Evolutionary conservation across 2,329 filamentous ascomycete genomes (phyloP).

Genomic region (Phialophora verrucosa): DNA sequence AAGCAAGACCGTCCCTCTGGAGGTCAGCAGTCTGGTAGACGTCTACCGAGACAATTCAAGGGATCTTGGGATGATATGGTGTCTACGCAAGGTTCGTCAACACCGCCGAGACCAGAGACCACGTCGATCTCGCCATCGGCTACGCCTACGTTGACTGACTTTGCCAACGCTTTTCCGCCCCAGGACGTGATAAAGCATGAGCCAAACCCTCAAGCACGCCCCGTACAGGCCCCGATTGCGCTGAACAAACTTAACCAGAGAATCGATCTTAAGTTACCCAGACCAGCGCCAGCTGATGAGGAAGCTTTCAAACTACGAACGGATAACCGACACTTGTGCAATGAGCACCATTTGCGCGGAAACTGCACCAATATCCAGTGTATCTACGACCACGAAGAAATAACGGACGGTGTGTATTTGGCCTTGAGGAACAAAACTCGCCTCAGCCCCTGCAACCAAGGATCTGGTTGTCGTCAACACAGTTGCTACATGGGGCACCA

Average conservation of each 20-base stretch:
- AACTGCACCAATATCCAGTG: constrained; percentile 43
- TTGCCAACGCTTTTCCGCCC: constrained; percentile 14
- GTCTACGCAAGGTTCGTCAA: constrained; percentile 18
- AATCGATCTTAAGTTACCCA: constrained; percentile 34
- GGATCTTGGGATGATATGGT: constrained; percentile 34
- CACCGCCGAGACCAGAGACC: constrained; percentile 16
- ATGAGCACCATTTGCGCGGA: constrained; percentile 33
- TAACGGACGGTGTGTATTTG: constrained; percentile 48
- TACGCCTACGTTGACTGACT: constrained; percentile 12
- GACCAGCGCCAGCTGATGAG: constrained; percentile 19
- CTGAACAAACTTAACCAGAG: constrained; percentile 32
- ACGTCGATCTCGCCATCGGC: constrained; percentile 1
- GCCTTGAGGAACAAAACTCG: constrained; percentile 54
- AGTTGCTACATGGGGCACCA: constrained; percentile 56
- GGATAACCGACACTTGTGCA: constrained; percentile 29
- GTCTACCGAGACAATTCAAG: constrained; percentile 26
- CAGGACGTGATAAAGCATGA: constrained; percentile 19
- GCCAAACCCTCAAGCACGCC: constrained; percentile 28
- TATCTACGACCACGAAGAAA: constrained; percentile 53
- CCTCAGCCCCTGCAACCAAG: constrained; percentile 50
- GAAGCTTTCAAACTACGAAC: constrained; percentile 28
- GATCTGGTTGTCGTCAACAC: constrained; percentile 49
- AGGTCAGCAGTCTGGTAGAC: constrained; percentile 13
- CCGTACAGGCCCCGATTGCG: constrained; percentile 27
- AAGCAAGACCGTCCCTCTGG: background rate